phyloP scores from a whole-genome alignment of 257 asterid genomes.

The Solanum peruvianum region DNA sequence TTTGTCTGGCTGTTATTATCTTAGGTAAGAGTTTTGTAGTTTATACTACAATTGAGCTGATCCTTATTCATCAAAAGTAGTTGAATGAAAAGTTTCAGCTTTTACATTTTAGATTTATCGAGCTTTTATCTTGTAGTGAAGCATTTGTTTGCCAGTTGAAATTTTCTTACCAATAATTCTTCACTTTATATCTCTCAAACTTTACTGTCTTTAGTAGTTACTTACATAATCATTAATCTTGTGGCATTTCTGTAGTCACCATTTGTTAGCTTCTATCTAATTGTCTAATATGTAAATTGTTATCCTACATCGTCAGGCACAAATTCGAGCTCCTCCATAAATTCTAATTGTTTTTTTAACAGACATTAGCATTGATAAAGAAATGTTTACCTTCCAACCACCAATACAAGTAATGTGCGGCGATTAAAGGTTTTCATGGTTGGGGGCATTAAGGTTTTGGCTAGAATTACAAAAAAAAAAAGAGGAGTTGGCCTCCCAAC shows the following conservation, averaged over 20 bases:
- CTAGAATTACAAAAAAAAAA: not conserved
- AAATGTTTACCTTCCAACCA: not conserved
- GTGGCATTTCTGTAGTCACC: not conserved
- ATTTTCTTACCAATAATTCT: not conserved
- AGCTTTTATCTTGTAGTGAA: not conserved
- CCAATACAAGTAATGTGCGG: not conserved
- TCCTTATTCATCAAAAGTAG: not conserved
- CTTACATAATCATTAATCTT: not conserved
- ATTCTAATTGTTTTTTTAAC: no score
- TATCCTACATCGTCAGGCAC: not conserved
- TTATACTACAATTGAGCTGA: not conserved
- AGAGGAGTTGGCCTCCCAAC: not conserved
- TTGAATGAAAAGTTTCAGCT: not conserved
- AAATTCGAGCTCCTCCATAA: not conserved
- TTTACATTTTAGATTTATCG: not conserved
- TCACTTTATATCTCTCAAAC: not conserved
- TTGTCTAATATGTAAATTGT: not conserved
- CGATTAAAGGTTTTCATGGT: not conserved
- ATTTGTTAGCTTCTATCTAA: not conserved
- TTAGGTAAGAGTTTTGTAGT: conserved; percentile 24
- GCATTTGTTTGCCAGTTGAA: not conserved
- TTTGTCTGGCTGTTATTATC: not conserved
- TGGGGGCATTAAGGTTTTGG: not conserved
- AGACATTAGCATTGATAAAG: not conserved
- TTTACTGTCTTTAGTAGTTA: not conserved